Base-by-base conservation (phyloP, 2,329 filamentous ascomycete species). In the Fusarium chaquense region DNA sequence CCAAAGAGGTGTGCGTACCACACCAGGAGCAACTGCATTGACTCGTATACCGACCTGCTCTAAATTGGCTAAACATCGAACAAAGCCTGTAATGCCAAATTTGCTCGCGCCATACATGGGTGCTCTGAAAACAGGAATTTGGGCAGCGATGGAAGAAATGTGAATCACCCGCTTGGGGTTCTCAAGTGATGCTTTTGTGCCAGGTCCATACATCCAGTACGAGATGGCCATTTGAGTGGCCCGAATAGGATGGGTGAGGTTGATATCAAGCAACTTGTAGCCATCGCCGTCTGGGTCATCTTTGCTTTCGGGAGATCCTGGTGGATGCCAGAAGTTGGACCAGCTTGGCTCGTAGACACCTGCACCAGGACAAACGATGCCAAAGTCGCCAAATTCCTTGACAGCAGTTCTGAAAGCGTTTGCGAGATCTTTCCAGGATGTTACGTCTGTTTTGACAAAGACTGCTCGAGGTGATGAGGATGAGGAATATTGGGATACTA, bases 1-100 rank as follows among this genome's bases (percentile, higher is more conserved):
- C 81, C 83, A 84, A 5, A 85, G 62, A 4, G 83, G 83, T 2
- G 84, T 85, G 10, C 76, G 71, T 1, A 85, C 80, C 2, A 83
- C 52, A 0, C 81, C 83, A 0, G 83, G 84, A 0, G 83, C 82
- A 0, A 85, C 81, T 0, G 79, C 82, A 47, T 76, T 81, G 35
- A 85, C 81, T 1, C 81, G 72, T 20, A 85, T 78, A 0, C 77
- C 75, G 3, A 74, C 57, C 1, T 62, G 54, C 24, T 84, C 79
- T 6, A 85, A 67, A 0, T 60, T 59, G 0, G 76, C 78, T 0
- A 85, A 68, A n/a, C 78, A 80, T 3, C 83, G 76, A 3, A 83
- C 80, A 30, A 83, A 82, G 0, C 80, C 81, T 0, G 74, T 74
- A 16, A 83, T 74, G 30, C 73, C 82, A 36, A 75, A 77, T 54